Evolutionary conservation across 164 flowering plant species (phyloP), one percentile per base, ranked within the genome.

Genomic region (Chimonanthus salicifolius): DNA sequence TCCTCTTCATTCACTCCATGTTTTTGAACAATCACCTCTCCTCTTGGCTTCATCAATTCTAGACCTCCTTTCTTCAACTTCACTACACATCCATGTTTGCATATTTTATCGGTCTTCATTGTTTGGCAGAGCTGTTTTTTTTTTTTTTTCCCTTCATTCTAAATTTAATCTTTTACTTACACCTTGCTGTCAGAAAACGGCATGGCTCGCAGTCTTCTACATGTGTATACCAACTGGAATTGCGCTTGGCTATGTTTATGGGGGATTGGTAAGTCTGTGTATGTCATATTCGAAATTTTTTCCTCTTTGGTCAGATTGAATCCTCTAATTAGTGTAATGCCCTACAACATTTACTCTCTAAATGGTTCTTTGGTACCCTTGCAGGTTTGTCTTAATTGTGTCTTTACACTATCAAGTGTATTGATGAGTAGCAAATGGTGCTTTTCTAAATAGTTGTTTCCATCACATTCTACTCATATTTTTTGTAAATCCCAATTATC

Each of bases 211-310:
- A 51, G 67, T 84, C 72, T 90, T 88, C 60, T 90, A 90, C 82
- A 90, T 88, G 94, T 88, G 92, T 62, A 86, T 88, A 81, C 94
- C 94, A 43, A 71, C 85, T 74, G 94, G 94, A 74, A 64, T 86
- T 73, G 94, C 94, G 4, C 63, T 88, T 74, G 94, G 94, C 69
- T 90, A 90, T 81, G 88, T 90, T 67, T 87, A 85, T 75, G 94
- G 94, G 71, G 94, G 94, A 77, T 50, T 83, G 81, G 94, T 89
- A 77, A 78, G 90, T 10, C 16, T 54, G 16, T 54, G 60, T 15
- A 5, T 54, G 16, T n/a, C 16, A 54, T 66, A n/a, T 66, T 33
- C 1, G 33, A 33, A 33, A 0, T 33, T 33, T 33, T 0, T 33
- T 33, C 33, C 33, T 33, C 33, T 33, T 33, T 33, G 33, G 33